Conservation (phyloP, 2,329 filamentous ascomycete species). For the Periconia sp. region DNA sequence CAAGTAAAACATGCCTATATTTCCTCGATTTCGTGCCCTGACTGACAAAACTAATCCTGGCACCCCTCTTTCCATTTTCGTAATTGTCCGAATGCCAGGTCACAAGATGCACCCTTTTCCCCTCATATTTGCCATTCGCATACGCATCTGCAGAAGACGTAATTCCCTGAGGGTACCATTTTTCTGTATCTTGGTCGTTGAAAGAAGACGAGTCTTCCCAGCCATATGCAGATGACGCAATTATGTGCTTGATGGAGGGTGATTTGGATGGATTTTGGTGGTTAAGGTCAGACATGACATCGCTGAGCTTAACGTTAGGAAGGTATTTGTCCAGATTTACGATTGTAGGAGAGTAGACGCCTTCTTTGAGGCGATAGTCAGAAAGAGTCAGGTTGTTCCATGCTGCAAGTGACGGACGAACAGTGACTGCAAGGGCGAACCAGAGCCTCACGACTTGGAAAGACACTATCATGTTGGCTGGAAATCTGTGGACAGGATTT, state of each 20-base stretch:
- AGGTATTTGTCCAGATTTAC: conserved; percentile 13
- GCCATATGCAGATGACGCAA: conserved; percentile 11
- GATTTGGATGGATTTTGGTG: conserved; percentile 11
- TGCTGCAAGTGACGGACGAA: conserved; percentile 4
- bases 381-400: conserved; percentile 17
- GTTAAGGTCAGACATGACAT: conserved; percentile 15
- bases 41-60: conserved; percentile 17
- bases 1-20: conserved; percentile 18
- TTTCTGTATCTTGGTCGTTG: conserved; percentile 14
- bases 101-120: conserved; percentile 13
- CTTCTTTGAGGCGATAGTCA: conserved; percentile 12
- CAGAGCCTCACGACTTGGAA: no score
- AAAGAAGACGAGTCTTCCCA: conserved; percentile 14
- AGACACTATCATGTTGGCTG: no score
- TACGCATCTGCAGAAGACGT: conserved; percentile 20
- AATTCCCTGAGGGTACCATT: conserved; percentile 21
- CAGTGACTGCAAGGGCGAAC: neutral
- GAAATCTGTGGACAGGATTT: no score
- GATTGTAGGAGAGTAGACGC: conserved; percentile 12
- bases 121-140: conserved; percentile 12
- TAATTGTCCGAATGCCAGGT: conserved; percentile 21
- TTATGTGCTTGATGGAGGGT: conserved; percentile 14
- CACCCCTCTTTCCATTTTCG: conserved; percentile 16
- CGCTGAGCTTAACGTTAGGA: conserved; percentile 13
- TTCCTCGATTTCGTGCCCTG: conserved; percentile 10